These are phyloP conservation scores for Hippophae tibetana DNA, from an alignment of 306 rosid species.

Conservation along the genomic window DNA sequence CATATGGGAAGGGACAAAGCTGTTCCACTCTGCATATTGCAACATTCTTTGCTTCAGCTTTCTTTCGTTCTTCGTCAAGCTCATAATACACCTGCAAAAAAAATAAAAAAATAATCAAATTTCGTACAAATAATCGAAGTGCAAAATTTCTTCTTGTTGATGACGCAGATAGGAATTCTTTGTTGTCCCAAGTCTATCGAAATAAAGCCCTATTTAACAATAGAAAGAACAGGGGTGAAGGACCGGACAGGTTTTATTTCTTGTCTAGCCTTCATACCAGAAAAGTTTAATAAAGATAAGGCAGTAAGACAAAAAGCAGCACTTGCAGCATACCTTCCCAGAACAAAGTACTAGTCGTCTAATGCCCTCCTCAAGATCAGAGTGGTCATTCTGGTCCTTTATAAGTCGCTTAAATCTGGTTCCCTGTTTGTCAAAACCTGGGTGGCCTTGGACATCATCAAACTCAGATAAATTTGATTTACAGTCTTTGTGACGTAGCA, in stretches of 20 bases:
- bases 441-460: constrained; percentile 97
- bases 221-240: not conserved
- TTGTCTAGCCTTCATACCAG: too few relatives aligned
- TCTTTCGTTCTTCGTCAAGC: constrained; percentile 70
- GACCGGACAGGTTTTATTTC: not conserved
- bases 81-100: constrained; percentile 77
- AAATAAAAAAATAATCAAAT: not conserved
- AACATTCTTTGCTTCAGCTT: constrained; percentile 61
- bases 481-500: constrained; percentile 87
- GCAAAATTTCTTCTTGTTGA: not conserved
- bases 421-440: constrained; percentile 98
- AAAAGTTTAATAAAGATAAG: not conserved
- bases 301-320: not conserved
- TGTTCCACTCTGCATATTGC: constrained; percentile 95
- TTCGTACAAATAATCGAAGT: not conserved
- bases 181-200: not conserved
- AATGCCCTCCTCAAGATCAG: constrained; percentile 73
- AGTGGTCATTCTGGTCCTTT: constrained; percentile 72
- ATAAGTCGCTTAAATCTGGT: constrained; percentile 96
- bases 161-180: not conserved
- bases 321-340: constrained; percentile 52
- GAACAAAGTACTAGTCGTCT: constrained; percentile 90
- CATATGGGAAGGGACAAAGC: constrained; percentile 93
- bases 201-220: not conserved
- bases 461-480: constrained; percentile 87